Conservation (phyloP, 2,329 filamentous ascomycete genomes). For the Pseudocercospora pini-densiflorae region DNA sequence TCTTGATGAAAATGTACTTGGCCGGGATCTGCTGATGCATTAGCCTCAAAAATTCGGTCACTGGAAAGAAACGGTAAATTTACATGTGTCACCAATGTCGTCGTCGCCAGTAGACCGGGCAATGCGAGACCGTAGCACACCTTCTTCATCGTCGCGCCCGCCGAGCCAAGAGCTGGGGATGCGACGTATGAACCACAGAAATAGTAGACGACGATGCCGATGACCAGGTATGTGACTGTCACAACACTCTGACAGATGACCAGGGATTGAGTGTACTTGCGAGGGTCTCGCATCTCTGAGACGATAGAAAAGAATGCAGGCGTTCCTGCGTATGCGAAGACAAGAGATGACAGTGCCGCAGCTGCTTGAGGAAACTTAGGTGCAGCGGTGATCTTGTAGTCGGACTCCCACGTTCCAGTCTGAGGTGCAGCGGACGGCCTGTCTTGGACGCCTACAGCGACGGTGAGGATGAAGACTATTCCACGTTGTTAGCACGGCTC, state of each 20-base stretch:
- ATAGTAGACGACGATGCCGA: slow-evolving; percentile 52
- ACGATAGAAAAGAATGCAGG: slow-evolving; percentile 46
- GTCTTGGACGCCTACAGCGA: slow-evolving; percentile 41
- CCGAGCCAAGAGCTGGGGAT: slow-evolving; percentile 54
- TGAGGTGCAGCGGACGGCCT: slow-evolving; percentile 41
- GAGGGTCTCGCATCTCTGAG: slow-evolving; percentile 46
- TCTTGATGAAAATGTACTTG: slow-evolving; percentile 37
- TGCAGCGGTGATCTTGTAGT: slow-evolving; percentile 32
- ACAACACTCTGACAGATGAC: slow-evolving; percentile 34
- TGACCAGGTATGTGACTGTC: slow-evolving; percentile 41
- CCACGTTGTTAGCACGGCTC: too few relatives aligned
- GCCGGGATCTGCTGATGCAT: slow-evolving; percentile 17
- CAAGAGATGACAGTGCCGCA: slow-evolving; percentile 60
- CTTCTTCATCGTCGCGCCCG: slow-evolving; percentile 50
- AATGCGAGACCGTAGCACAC: slow-evolving; percentile 48
- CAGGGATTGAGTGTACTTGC: slow-evolving; percentile 42
- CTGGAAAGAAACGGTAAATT: too few relatives aligned
- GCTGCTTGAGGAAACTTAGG: slow-evolving; percentile 58
- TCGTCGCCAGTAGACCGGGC: slow-evolving; percentile 31
- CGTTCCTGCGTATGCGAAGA: slow-evolving; percentile 47
- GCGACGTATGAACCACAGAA: slow-evolving; percentile 54
- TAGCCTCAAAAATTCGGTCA: too few relatives aligned
- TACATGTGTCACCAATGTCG: slow-evolving; percentile 37
- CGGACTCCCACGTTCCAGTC: slow-evolving; percentile 35
- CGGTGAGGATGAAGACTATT: slow-evolving; percentile 39